Base-by-base conservation (phyloP, 208 protist species). In the Vickermania spadyakhi region DNA sequence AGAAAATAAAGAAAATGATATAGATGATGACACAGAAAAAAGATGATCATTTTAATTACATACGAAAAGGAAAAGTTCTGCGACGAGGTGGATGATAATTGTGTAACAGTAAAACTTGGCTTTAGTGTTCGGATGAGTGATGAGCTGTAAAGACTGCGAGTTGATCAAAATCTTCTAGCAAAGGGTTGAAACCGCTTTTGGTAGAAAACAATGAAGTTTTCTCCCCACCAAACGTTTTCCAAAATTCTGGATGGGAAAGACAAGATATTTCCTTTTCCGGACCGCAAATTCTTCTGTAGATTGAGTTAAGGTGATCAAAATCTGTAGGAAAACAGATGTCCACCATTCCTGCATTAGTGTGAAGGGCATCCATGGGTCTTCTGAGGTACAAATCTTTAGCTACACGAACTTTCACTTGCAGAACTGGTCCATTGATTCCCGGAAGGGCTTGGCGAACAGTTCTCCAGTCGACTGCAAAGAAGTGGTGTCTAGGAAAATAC, bases 261-360 rank as follows among this genome's bases (percentile, higher is more conserved):
- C 67, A 82, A 29, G 71, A 62, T 0, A 84, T 41, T 56, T 89
- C 77, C 58, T 94, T 90, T 41, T 92, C 66, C 18, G 56, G 28
- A n/a, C 84, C 83, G 45, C 84, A 92, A 23, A 93, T 72, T 27
- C 61, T 64, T 1, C 56, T 27, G 63, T 95, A 95, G 25, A 91
- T 79, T 1, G 56, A 58, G 28, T 56, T 36, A 11, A 95, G 70
- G 53, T 86, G 73, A 1, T 87, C 77, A 73, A 93, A 95, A 60
- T 95, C 79, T 11, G 89, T 95, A 0, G 85, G 86, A 56, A 93
- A 95, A 66, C 81, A 91, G 49, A 95, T 86, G 56, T 95, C 86
- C 29, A 90, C 68, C 82, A 90, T 86, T 28, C 89, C 89, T 7
- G 82, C 79, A 62, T 91, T 92, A 26, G 73, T 50, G 42, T 89